Evolutionary conservation across 495 filamentous ascomycete species (phyloP), one percentile per base, ranked within the genome.

Genomic region (Aspergillus panamensis): DNA sequence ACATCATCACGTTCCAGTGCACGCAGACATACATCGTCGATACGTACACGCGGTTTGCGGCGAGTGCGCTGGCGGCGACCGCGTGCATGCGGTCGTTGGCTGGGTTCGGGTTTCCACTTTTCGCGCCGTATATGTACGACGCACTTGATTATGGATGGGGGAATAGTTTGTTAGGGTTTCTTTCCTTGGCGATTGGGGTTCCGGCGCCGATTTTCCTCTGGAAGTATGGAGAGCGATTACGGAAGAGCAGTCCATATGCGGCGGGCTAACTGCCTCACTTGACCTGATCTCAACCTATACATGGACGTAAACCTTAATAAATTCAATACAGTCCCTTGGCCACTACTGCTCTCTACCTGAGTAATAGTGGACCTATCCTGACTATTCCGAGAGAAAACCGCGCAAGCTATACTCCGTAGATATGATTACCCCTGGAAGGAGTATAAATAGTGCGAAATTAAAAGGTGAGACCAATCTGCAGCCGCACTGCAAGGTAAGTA

Each of bases 1-100:
- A 73, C 8, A 87, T 89, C 53, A 75, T 87, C 6, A 73, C 77
- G 0, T 88, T 87, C 66, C 88, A 90, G 70, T 86, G 83, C 60
- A 82, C 85, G 35, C 86, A 89, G 72, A 84, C 83, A 8, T 94
- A 89, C 63, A 72, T 91, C 47, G 83, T 92, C n/a, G 90, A 96
- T 65, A 70, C 86, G 6, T 92, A 92, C 69, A 83, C 84, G 21
- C 78, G 81, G 7, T 94, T 82, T 67, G 87, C 90, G 8, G 89
- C 90, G 8, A 86, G 81, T 58, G 91, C 88, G 1, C 66, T 90
- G 12, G 86, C 78, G 0, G 88, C 91, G 1, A 78, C 77, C 1
- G 82, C 84, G 3, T 81, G 91, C 12, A 64, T 93, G 60, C 77
- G 90, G 16, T 84, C 77, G 20, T 44, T 91, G 13, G 84, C 84